Evolutionary conservation across 441 rosid species (phyloP).

Genomic region (Bruguiera hainesii): DNA sequence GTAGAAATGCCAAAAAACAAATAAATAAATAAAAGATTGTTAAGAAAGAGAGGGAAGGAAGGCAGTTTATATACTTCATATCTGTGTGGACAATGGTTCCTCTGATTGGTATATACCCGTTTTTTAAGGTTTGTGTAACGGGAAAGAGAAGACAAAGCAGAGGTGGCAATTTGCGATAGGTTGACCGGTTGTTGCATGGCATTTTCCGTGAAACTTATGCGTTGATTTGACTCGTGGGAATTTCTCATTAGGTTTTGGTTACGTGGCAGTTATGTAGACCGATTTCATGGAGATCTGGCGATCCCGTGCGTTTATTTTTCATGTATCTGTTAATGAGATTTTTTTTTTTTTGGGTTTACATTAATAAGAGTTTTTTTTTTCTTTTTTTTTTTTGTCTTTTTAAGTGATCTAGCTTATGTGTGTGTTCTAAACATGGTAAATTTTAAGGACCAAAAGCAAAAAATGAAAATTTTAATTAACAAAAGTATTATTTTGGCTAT

Average conservation of each 20-base stretch:
- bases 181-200: neutral
- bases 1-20: too few species aligned
- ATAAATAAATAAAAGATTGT: slow-evolving; percentile 5
- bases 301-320: neutral
- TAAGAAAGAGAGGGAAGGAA: neutral
- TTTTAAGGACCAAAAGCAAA: too few species aligned
- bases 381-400: too few species aligned
- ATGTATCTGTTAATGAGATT: too few species aligned
- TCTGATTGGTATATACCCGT: neutral
- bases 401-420: too few species aligned
- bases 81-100: neutral
- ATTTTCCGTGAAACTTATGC: neutral
- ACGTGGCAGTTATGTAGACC: neutral
- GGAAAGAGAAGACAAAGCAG: slow-evolving; percentile 14
- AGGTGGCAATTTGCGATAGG: neutral
- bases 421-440: too few species aligned
- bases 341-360: too few species aligned
- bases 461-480: too few species aligned
- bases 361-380: too few species aligned
- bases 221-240: too few species aligned
- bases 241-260: neutral
- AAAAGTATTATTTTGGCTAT: too few species aligned
- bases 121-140: slow-evolving; percentile 15
- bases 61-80: slow-evolving; percentile 9
- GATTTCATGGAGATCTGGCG: slow-evolving; percentile 1